A percentile compares a stretch with the other conserved stretches of the same genome.
These are phyloP conservation scores for Jaenimonas drosophilae DNA, from an alignment of 208 protist genomes.

Conservation along the genomic window DNA sequence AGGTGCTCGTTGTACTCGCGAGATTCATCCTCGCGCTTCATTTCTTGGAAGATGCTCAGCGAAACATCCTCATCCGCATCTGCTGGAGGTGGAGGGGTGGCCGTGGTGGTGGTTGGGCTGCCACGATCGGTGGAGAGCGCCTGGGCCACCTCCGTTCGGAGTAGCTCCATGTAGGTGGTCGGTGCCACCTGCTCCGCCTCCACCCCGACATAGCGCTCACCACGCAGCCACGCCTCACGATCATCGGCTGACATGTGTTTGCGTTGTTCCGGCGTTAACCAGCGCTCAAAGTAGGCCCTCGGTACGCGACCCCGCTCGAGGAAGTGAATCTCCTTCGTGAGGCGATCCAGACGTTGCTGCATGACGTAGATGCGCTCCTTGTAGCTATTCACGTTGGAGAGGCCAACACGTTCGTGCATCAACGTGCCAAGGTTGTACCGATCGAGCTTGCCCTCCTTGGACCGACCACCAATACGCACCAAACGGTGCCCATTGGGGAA, in stretches of 20 bases:
- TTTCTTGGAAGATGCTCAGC: slow-evolving; percentile 83
- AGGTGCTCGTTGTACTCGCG: slow-evolving; percentile 63
- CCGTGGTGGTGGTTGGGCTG: not conserved
- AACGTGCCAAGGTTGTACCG: slow-evolving; percentile 66
- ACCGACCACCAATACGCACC: slow-evolving; percentile 84
- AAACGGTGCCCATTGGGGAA: slow-evolving; percentile 70
- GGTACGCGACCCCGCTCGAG: slow-evolving; percentile 75
- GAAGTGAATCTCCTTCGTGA: slow-evolving; percentile 79
- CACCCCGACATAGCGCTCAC: slow-evolving; percentile 48
- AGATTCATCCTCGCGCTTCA: slow-evolving; percentile 73
- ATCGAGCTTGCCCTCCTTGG: slow-evolving; percentile 55
- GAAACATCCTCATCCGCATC: slow-evolving; percentile 57
- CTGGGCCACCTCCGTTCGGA: slow-evolving; percentile 10
- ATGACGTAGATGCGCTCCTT: slow-evolving; percentile 67
- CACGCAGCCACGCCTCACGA: slow-evolving; percentile 72
- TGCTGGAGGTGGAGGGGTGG: slow-evolving; percentile 26
- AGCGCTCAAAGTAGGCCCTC: slow-evolving; percentile 70
- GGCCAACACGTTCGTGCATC: slow-evolving; percentile 42
- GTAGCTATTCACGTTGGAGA: slow-evolving; percentile 56
- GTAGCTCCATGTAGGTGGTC: slow-evolving; percentile 14
- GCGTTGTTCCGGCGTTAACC: slow-evolving; percentile 77
- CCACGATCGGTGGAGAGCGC: slow-evolving; percentile 1
- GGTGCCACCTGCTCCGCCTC: slow-evolving; percentile 7
- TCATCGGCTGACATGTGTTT: slow-evolving; percentile 65
- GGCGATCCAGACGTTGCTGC: slow-evolving; percentile 62